These are phyloP conservation scores for Hura crepitans DNA, from an alignment of 441 rosid species.

Conservation along the genomic window DNA sequence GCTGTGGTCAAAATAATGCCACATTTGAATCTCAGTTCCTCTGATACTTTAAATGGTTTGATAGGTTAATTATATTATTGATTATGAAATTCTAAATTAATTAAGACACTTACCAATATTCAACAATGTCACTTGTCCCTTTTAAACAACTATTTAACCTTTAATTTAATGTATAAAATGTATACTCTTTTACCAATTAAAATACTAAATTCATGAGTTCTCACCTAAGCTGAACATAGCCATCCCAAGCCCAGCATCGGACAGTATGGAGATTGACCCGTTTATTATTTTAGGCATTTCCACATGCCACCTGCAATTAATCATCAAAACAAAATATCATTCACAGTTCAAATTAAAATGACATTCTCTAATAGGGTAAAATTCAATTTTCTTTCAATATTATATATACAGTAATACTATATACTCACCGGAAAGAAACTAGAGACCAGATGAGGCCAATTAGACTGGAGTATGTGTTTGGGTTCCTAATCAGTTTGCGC, in stretches of 20 bases:
- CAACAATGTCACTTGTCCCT: background rate
- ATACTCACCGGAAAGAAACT: slow-evolving; percentile 48
- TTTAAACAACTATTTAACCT: background rate
- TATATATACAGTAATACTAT: background rate
- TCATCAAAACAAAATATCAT: slow-evolving; percentile 15
- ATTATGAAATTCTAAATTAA: background rate
- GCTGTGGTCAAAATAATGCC: slow-evolving; percentile 21
- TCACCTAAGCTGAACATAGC: slow-evolving; percentile 99
- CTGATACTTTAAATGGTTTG: background rate
- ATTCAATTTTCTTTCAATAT: background rate
- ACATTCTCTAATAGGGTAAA: background rate
- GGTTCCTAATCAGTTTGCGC: slow-evolving; percentile 91
- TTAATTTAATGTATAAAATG: background rate
- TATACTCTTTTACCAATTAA: background rate
- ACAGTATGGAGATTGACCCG: slow-evolving; percentile 89
- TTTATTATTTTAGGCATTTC: slow-evolving; percentile 79
- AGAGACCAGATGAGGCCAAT: slow-evolving; percentile 92
- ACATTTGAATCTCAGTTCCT: slow-evolving; percentile 10
- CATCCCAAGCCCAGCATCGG: slow-evolving; percentile 99
- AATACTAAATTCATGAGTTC: slow-evolving; percentile 23
- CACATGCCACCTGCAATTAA: slow-evolving; percentile 68
- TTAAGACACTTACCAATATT: background rate
- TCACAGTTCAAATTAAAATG: background rate
- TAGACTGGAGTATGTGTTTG: slow-evolving; percentile 91
- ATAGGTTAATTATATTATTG: too few relatives aligned